Conservation (phyloP, 1,284 basidiomycete genomes). For the Malassezia globosa region DNA sequence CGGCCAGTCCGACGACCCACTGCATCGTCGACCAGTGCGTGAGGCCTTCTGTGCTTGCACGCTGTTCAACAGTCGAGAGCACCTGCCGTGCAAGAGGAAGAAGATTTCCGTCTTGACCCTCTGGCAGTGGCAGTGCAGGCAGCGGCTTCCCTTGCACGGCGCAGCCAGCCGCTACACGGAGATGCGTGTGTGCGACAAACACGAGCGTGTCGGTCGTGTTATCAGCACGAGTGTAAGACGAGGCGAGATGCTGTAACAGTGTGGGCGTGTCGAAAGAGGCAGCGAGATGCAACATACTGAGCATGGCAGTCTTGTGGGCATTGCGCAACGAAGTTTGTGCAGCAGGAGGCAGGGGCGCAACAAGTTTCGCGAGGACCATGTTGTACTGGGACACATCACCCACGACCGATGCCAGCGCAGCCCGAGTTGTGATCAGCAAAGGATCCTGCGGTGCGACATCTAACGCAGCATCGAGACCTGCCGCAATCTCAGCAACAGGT, state of each 20-base stretch:
- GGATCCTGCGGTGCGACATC: slow-evolving; percentile 5
- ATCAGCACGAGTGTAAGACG: background rate
- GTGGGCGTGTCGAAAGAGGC: slow-evolving; percentile 3
- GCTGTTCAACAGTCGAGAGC: background rate
- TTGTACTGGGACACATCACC: slow-evolving; percentile 10
- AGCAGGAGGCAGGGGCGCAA: background rate
- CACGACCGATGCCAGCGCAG: slow-evolving; percentile 5
- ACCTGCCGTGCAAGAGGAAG: slow-evolving; percentile 3
- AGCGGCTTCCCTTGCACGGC: background rate
- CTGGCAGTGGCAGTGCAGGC: slow-evolving; percentile 3
- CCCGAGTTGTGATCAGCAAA: slow-evolving; percentile 11
- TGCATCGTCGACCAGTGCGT: slow-evolving; percentile 5
- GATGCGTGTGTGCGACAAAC: slow-evolving; percentile 2
- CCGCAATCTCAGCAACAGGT: slow-evolving; percentile 64
- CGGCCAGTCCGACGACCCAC: background rate
- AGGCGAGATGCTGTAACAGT: slow-evolving; percentile 9
- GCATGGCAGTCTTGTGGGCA: background rate
- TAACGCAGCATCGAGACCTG: slow-evolving; percentile 56
- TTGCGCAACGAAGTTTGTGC: slow-evolving; percentile 9
- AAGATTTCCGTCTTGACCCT: background rate
- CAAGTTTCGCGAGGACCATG: slow-evolving; percentile 5
- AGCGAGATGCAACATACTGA: slow-evolving; percentile 13
- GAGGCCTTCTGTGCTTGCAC: background rate
- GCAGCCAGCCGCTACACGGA: slow-evolving; percentile 6
- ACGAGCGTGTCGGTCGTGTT: slow-evolving; percentile 4